These are phyloP conservation scores for Raffaelea ambrosiae DNA, from an alignment of 2,329 filamentous ascomycete species.

Conservation along the genomic window DNA sequence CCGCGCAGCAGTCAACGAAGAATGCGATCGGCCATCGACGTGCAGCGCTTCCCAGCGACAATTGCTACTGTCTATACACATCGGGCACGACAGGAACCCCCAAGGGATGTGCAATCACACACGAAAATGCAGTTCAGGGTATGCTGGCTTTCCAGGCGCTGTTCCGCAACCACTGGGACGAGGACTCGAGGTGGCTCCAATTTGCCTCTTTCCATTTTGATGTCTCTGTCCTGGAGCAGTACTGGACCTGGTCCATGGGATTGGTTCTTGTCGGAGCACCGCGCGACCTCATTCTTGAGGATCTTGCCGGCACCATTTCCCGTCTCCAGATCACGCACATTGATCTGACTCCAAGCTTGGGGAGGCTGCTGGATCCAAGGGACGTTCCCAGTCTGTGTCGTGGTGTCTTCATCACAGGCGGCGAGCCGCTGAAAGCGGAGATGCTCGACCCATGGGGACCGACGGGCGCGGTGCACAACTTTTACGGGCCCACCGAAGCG, in stretches of 20 bases:
- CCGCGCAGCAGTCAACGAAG: neutral
- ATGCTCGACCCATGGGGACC: slow-evolving; percentile 82
- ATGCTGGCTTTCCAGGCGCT: slow-evolving; percentile 79
- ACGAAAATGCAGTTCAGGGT: slow-evolving; percentile 81
- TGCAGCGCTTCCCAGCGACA: slow-evolving; percentile 35
- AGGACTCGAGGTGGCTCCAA: slow-evolving; percentile 72
- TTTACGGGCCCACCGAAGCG: slow-evolving; percentile 84
- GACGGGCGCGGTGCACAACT: slow-evolving; percentile 77
- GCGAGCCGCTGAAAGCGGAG: slow-evolving; percentile 80
- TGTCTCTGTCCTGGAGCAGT: slow-evolving; percentile 86
- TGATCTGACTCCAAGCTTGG: slow-evolving; percentile 82
- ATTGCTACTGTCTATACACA: slow-evolving; percentile 80
- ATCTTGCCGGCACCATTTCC: slow-evolving; percentile 65
- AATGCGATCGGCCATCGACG: neutral
- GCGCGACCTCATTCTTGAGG: slow-evolving; percentile 76
- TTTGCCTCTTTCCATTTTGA: slow-evolving; percentile 95
- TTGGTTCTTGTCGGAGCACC: slow-evolving; percentile 77
- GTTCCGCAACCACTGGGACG: slow-evolving; percentile 67
- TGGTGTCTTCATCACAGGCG: slow-evolving; percentile 89
- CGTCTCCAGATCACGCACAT: slow-evolving; percentile 76
- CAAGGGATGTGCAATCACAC: slow-evolving; percentile 81
- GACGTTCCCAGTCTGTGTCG: slow-evolving; percentile 71
- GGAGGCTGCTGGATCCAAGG: slow-evolving; percentile 66
- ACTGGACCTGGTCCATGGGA: slow-evolving; percentile 90
- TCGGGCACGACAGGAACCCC: slow-evolving; percentile 81